Evolutionary conservation across 148 eudicot species (phyloP), one percentile per base, ranked within the genome.

Genomic region (Rheum nobile): DNA sequence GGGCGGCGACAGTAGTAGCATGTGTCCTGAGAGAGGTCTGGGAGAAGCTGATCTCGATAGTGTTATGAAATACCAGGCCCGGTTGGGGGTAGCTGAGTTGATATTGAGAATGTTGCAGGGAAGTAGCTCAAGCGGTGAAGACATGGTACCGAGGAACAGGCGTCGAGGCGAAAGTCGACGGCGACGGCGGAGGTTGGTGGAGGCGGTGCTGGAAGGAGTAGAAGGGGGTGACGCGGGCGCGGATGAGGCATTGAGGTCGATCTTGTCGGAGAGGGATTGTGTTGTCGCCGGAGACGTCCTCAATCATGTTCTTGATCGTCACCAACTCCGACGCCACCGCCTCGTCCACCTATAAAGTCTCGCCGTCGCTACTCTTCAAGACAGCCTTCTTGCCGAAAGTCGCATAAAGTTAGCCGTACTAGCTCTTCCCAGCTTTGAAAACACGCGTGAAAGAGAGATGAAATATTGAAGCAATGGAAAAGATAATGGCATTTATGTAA

Each of bases 241-340:
- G 91, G 42, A 92, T n/a, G n/a, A n/a, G n/a, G n/a, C n/a, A n/a
- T n/a, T 90, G 81, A 92, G 88, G 74, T 90, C 95, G 79, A 84
- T 59, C 77, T 86, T 89, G 84, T 82, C 59, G 24, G 87, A 68
- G 10, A 92, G 84, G 32, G 65, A 57, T 22, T 4, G 32, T 5
- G 65, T 57, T 9, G 1, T 24, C 59, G 9, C 26, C 10, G 28
- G 26, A 4, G 26, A n/a, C n/a, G n/a, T n/a, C n/a, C n/a, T n/a
- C n/a, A n/a, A n/a, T n/a, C n/a, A n/a, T n/a, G n/a, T n/a, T 22
- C 65, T 57, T 57, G 17, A 57, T 26, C 3, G 32, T 24, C 3
- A 24, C 4, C 32, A 32, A 24, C 17, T 57, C 32, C 65, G 31
- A 57, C 29, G 65, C 65, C 31, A 26, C 65, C 22, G 31, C 14